Conservation (phyloP, 257 asterid species). For the Nicotiana paniculata region DNA sequence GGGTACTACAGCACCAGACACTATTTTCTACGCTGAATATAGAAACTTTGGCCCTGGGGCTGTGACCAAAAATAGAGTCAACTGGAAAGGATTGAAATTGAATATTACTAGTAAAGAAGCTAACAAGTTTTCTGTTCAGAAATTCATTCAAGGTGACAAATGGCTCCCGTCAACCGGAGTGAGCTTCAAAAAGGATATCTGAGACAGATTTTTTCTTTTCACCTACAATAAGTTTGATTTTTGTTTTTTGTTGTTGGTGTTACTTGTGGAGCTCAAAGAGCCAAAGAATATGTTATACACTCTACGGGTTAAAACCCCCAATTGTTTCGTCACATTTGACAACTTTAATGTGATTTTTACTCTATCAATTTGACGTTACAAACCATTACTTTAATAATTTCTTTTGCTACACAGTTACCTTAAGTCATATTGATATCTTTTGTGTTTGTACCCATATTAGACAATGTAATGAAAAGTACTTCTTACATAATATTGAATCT, state of each 20-base stretch:
- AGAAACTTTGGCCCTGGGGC: slow-evolving; percentile 23
- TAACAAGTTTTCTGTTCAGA: slow-evolving; percentile 16
- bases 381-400: no score
- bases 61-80: slow-evolving; percentile 19
- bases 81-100: slow-evolving; percentile 22
- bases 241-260: neutral
- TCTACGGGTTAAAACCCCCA: neutral
- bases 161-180: slow-evolving; percentile 24
- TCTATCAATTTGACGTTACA: no score
- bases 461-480: no score
- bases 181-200: slow-evolving; percentile 12
- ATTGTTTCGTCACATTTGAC: no score
- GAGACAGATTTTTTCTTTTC: neutral
- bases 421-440: no score
- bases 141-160: slow-evolving; percentile 21
- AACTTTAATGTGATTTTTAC: no score
- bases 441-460: no score
- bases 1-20: slow-evolving; percentile 18
- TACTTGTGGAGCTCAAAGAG: neutral
- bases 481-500: no score
- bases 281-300: neutral
- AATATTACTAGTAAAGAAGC: slow-evolving; percentile 6
- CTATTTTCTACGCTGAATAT: slow-evolving; percentile 30
- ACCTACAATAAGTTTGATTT: neutral
- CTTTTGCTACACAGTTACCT: no score